Evolutionary conservation across 2,329 filamentous ascomycete genomes (phyloP).

Genomic region (Uncinocarpus reesii): DNA sequence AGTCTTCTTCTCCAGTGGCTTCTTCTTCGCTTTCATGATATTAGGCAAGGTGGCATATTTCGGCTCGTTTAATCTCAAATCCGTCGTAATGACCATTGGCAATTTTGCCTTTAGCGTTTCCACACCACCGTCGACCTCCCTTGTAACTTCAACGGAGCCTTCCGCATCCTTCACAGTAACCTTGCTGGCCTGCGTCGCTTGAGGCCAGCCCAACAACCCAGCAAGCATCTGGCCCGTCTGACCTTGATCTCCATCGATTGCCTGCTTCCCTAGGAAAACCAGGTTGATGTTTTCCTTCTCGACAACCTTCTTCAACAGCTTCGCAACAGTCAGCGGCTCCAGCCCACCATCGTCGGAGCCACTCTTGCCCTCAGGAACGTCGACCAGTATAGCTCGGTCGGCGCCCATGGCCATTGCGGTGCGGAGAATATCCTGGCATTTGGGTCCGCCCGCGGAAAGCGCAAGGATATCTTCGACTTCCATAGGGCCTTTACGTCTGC

Average conservation of each 20-base stretch:
- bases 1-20: slow-evolving; percentile 87
- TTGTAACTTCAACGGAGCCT: slow-evolving; percentile 63
- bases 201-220: slow-evolving; percentile 79
- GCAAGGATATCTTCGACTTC: slow-evolving; percentile 87
- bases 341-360: slow-evolving; percentile 49
- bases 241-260: slow-evolving; percentile 88
- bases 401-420: slow-evolving; percentile 99
- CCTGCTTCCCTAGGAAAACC: slow-evolving; percentile 92
- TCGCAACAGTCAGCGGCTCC: slow-evolving; percentile 86
- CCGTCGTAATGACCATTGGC: slow-evolving; percentile 90
- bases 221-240: slow-evolving; percentile 99
- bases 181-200: slow-evolving; percentile 86
- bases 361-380: slow-evolving; percentile 57
- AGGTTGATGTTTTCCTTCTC: slow-evolving; percentile 80
- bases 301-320: slow-evolving; percentile 70
- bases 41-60: slow-evolving; percentile 91
- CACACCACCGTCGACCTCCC: slow-evolving; percentile 90
- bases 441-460: slow-evolving; percentile 77
- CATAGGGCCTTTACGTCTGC: slow-evolving; percentile 68
- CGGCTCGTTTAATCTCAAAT: slow-evolving; percentile 88
- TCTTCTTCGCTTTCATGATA: slow-evolving; percentile 99
- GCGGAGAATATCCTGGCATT: slow-evolving; percentile 76
- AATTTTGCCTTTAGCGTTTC: slow-evolving; percentile 79
- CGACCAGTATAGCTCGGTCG: slow-evolving; percentile 81
- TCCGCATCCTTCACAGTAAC: slow-evolving; percentile 61